Evolutionary conservation across 768 basidiomycete species (phyloP).

Genomic region (Glaciozyma antarctica): DNA sequence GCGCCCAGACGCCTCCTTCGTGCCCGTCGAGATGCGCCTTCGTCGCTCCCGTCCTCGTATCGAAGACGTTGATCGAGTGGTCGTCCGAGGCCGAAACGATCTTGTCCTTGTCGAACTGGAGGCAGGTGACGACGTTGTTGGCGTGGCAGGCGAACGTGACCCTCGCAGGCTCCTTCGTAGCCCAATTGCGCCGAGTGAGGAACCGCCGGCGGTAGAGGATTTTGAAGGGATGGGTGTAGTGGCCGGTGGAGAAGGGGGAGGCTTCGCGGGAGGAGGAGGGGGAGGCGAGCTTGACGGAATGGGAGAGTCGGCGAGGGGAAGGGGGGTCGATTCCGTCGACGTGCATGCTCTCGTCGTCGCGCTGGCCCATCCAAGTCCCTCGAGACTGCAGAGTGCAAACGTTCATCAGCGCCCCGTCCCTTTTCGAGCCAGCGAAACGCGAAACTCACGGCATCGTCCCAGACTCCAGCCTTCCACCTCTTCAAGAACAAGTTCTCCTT

Average conservation of each 20-base stretch:
- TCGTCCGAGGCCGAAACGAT: slow-evolving; percentile 97
- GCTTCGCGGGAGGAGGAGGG: slow-evolving; percentile 28
- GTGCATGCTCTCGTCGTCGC: slow-evolving; percentile 43
- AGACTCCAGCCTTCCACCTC: slow-evolving; percentile 31
- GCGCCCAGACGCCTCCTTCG: slow-evolving; percentile 92
- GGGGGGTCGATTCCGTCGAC: slow-evolving; percentile 42
- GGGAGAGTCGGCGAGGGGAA: slow-evolving; percentile 3
- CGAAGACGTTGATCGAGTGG: slow-evolving; percentile 90
- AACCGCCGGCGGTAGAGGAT: slow-evolving; percentile 84
- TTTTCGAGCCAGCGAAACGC: not conserved
- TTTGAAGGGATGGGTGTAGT: slow-evolving; percentile 70
- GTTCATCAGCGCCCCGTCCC: not conserved
- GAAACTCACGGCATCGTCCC: slow-evolving; percentile 26
- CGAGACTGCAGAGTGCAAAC: not conserved
- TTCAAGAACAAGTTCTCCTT: slow-evolving; percentile 29
- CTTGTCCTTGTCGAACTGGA: slow-evolving; percentile 85
- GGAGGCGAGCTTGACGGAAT: slow-evolving; percentile 34
- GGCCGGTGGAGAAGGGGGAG: slow-evolving; percentile 2
- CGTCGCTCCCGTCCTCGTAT: slow-evolving; percentile 68
- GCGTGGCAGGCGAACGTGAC: slow-evolving; percentile 80
- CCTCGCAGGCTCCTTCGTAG: slow-evolving; percentile 56
- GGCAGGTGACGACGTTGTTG: slow-evolving; percentile 74
- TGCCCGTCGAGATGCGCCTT: slow-evolving; percentile 72
- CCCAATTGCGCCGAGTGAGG: slow-evolving; percentile 68
- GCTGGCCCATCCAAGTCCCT: slow-evolving; percentile 36